phyloP scores from a whole-genome alignment of 2,329 filamentous ascomycete genomes.

The Hypoxylon sp. region DNA sequence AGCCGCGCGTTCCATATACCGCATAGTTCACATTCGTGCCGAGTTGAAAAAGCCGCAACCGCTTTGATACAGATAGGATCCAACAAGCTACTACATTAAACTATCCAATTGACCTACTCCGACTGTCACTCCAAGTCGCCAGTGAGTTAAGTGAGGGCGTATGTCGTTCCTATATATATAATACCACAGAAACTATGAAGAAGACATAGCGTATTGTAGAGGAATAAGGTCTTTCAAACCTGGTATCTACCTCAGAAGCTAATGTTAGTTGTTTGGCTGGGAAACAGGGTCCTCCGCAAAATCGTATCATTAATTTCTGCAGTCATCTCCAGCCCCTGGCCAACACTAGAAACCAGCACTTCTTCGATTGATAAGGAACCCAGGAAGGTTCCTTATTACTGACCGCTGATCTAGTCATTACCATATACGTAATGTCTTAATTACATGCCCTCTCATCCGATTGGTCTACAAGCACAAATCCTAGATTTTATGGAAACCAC shows the following conservation, averaged over 20 bases:
- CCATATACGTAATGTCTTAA: conserved; percentile 12
- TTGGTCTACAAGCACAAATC: conserved; percentile 7
- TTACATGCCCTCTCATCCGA: conserved; percentile 3
- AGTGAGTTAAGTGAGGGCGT: not conserved
- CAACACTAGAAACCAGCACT: not conserved
- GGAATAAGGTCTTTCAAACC: not conserved
- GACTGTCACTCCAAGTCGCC: not conserved
- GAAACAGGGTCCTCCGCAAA: not conserved
- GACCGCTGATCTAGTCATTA: not conserved
- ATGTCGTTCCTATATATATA: not conserved
- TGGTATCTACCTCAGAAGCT: not conserved
- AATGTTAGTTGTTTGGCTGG: not conserved
- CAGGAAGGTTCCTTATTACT: not conserved
- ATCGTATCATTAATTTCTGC: conserved; percentile 9
- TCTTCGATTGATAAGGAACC: not conserved
- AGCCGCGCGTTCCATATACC: not conserved
- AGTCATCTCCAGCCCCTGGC: conserved; percentile 1
- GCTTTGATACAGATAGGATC: not conserved
- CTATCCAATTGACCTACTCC: not conserved
- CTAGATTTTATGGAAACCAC: conserved; percentile 4
- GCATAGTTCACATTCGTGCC: not conserved
- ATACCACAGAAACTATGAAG: not conserved
- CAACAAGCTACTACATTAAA: not conserved
- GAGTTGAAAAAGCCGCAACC: conserved; percentile 2
- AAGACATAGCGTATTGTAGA: not conserved